Percentiles rank a stretch among this genome's conserved stretches.
Evolutionary conservation across 1,284 basidiomycete genomes (phyloP).

Genomic region (Austroboletus rostrupii): DNA sequence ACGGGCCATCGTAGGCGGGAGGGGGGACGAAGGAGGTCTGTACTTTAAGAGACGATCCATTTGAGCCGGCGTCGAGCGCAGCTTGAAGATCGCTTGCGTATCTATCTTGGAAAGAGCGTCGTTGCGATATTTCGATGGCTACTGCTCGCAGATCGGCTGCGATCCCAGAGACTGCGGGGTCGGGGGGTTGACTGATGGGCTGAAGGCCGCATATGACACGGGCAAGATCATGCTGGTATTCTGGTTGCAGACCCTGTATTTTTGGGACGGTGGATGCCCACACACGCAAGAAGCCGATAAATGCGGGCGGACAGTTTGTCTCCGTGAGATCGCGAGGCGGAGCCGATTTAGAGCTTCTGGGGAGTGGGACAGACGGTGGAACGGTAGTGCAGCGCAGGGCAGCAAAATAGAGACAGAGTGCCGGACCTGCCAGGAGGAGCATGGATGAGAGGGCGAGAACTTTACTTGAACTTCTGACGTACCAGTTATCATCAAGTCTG

Average conservation of each 20-base stretch:
- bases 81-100: slow-evolving; percentile 72
- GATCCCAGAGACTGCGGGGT: slow-evolving; percentile 50
- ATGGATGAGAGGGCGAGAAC: slow-evolving; percentile 31
- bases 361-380: slow-evolving; percentile 60
- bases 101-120: slow-evolving; percentile 76
- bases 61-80: slow-evolving; percentile 60
- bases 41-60: slow-evolving; percentile 32
- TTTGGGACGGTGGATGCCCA: slow-evolving; percentile 64
- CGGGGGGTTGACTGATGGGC: slow-evolving; percentile 36
- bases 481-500: slow-evolving; percentile 80
- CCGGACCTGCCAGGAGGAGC: slow-evolving; percentile 44
- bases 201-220: slow-evolving; percentile 67
- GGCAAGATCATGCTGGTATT: slow-evolving; percentile 75
- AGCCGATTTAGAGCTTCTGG: slow-evolving; percentile 37
- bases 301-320: slow-evolving; percentile 55
- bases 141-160: slow-evolving; percentile 73
- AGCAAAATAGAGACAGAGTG: slow-evolving; percentile 62
- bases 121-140: slow-evolving; percentile 75
- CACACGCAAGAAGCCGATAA: slow-evolving; percentile 63
- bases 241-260: slow-evolving; percentile 60
- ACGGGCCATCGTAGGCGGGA: slow-evolving; percentile 54
- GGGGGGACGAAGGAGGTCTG: slow-evolving; percentile 71
- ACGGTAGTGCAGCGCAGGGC: slow-evolving; percentile 55
- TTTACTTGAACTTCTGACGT: slow-evolving; percentile 38
- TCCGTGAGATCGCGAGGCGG: slow-evolving; percentile 46